Evolutionary conservation across 176 grass and related monocot genomes (phyloP), one percentile per base, ranked within the genome.

Genomic region (Calamus simplicifolius): DNA sequence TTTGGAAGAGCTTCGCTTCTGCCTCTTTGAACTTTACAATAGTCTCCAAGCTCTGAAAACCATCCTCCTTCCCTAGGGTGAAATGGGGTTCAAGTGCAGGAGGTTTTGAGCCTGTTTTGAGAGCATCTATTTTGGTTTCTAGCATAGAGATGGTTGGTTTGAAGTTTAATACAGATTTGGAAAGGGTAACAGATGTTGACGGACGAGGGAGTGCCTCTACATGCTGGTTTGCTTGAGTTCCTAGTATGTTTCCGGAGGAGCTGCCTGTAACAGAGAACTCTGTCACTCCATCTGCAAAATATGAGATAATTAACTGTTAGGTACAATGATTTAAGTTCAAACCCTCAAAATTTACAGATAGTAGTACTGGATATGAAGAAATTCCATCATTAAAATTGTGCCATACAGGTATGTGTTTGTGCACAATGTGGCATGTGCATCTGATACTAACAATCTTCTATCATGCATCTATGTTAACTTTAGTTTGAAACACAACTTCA

Each of bases 21-120:
- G 84, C 94, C 74, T 98, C 94, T 76, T 98, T 98, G 81, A 83
- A 93, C 70, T 98, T 98, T 25, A 98, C 94, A 21, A 98, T 85
- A n/a, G 94, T 98, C 61, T 98, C 94, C 2, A 98, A 67, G 76
- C 84, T 98, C 49, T 86, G 83, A 43, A 79, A 79, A 16, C 91
- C 88, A 12, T 85, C 94, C 0, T 97, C 92, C 75, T 88, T 97
- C 3, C 80, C 74, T 30, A 78, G 19, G 43, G 62, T 77, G 69
- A 85, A 85, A 80, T 76, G 83, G 55, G 75, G 67, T 55, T 88
- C 84, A n/a, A 85, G 56, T 18, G 84, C 66, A 56, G 75, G 81
- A 16, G 91, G 61, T 69, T 95, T 95, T 28, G 75, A 54, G 30
- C 67, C 89, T 50, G 84, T 6, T 66, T 92, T 98, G 29, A 80